Conservation (phyloP, 2,329 filamentous ascomycete species). For the Colletotrichum somersetense region DNA sequence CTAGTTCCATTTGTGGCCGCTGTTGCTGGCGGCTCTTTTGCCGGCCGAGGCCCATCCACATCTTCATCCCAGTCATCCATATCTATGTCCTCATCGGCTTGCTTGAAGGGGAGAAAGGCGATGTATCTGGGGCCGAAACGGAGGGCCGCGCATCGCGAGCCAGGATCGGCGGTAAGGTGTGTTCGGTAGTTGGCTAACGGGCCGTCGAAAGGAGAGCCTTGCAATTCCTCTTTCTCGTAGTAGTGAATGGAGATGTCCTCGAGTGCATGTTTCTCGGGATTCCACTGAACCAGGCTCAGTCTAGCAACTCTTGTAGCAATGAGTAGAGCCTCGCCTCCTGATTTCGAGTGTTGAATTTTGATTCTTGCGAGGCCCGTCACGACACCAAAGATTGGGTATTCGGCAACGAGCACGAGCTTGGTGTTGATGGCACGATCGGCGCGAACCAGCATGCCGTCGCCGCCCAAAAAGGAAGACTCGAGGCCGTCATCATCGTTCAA, state of each 20-base stretch:
- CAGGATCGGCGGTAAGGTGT: constrained; percentile 88
- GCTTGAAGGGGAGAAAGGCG: constrained; percentile 93
- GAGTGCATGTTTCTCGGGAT: constrained; percentile 81
- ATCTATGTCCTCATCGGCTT: constrained; percentile 86
- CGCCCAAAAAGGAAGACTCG: constrained; percentile 74
- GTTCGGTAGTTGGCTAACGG: constrained; percentile 82
- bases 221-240: constrained; percentile 94
- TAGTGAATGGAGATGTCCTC: constrained; percentile 96
- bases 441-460: constrained; percentile 71
- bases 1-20: constrained; percentile 51
- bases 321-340: constrained; percentile 86
- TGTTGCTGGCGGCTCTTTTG: constrained; percentile 55
- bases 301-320: constrained; percentile 92
- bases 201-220: constrained; percentile 84
- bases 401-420: constrained; percentile 86
- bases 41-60: constrained; percentile 75
- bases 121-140: constrained; percentile 91
- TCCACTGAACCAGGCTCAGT: constrained; percentile 94
- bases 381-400: constrained; percentile 86
- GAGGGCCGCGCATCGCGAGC: constrained; percentile 91
- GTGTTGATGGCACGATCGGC: constrained; percentile 75
- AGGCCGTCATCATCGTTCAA: constrained; percentile 72
- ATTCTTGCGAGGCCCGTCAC: constrained; percentile 86
- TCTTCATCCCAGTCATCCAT: constrained; percentile 93
- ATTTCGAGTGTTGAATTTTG: constrained; percentile 78